Conservation (phyloP, 116 monocot species). For the Cymodocea nodosa region DNA sequence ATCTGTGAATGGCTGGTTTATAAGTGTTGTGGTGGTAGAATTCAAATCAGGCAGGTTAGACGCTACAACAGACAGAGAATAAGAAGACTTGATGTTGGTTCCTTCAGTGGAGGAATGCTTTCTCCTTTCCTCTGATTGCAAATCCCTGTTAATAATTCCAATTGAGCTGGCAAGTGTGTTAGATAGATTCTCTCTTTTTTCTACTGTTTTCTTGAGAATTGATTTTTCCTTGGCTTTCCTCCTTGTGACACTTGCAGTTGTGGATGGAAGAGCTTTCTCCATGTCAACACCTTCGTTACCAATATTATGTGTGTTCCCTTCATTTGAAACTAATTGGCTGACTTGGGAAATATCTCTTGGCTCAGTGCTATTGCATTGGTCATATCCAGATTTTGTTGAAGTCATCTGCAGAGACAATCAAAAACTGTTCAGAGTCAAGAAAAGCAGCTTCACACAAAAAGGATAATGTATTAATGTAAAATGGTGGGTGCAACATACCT, state of each 20-base stretch:
- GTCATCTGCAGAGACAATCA: constrained; percentile 2
- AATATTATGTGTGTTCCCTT: constrained; percentile 7
- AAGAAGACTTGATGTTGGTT: constrained; percentile 17
- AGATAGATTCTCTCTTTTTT: constrained; percentile 10
- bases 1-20: constrained; percentile 83
- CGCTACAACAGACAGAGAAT: constrained; percentile 23
- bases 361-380: constrained; percentile 7
- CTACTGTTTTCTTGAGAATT: constrained; percentile 4
- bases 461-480: background rate
- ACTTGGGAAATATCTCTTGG: constrained; percentile 12
- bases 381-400: background rate
- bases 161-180: constrained; percentile 3
- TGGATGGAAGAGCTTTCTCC: constrained; percentile 15
- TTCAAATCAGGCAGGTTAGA: constrained; percentile 58
- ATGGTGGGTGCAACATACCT: constrained; percentile 23
- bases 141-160: constrained; percentile 10
- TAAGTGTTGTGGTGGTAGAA: constrained; percentile 31
- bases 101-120: constrained; percentile 9
- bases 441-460: background rate
- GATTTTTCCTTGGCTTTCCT: constrained; percentile 20
- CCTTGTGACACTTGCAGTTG: constrained; percentile 9
- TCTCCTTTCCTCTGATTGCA: constrained; percentile 10
- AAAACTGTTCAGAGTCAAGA: background rate
- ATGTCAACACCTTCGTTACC: constrained; percentile 13
- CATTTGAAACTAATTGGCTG: constrained; percentile 7